phyloP scores from a whole-genome alignment of 495 filamentous ascomycete species.

The Xylaria telfairii region DNA sequence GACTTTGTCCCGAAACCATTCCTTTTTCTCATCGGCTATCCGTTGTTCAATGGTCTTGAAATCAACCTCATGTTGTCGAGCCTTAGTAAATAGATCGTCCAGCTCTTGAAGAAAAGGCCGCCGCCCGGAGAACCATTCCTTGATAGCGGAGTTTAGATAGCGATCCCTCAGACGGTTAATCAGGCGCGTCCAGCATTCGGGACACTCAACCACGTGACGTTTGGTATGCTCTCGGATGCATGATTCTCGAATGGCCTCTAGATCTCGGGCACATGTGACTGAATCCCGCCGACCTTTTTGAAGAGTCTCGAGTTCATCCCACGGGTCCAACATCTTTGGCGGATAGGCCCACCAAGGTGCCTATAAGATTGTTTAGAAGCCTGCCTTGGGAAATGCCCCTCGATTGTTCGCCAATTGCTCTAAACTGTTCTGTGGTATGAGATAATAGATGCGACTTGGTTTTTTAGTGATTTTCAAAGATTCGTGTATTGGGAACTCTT shows the following conservation, averaged over 20 bases:
- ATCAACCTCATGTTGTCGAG: constrained; percentile 43
- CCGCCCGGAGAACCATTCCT: constrained; percentile 53
- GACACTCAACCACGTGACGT: constrained; percentile 44
- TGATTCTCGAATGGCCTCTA: constrained; percentile 31
- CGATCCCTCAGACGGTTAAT: constrained; percentile 45
- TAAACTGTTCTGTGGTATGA: background rate
- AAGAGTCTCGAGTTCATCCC: constrained; percentile 43
- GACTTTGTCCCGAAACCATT: constrained; percentile 51
- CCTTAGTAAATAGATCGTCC: constrained; percentile 46
- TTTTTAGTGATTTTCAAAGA: background rate
- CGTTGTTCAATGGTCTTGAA: constrained; percentile 47
- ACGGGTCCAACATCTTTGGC: constrained; percentile 39
- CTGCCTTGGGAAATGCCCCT: background rate
- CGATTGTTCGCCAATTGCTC: too few relatives aligned
- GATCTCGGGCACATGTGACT: constrained; percentile 36
- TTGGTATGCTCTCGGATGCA: constrained; percentile 39
- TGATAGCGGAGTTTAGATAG: constrained; percentile 41
- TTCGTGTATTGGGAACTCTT: background rate
- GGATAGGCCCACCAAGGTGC: constrained; percentile 20
- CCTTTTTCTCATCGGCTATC: constrained; percentile 48
- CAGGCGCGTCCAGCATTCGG: constrained; percentile 46
- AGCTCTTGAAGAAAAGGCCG: constrained; percentile 48
- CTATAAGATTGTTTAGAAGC: background rate
- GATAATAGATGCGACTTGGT: background rate
- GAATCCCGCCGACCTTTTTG: constrained; percentile 33